Base-by-base conservation (phyloP, 345 rosid genomes). In the Mangifera indica region DNA sequence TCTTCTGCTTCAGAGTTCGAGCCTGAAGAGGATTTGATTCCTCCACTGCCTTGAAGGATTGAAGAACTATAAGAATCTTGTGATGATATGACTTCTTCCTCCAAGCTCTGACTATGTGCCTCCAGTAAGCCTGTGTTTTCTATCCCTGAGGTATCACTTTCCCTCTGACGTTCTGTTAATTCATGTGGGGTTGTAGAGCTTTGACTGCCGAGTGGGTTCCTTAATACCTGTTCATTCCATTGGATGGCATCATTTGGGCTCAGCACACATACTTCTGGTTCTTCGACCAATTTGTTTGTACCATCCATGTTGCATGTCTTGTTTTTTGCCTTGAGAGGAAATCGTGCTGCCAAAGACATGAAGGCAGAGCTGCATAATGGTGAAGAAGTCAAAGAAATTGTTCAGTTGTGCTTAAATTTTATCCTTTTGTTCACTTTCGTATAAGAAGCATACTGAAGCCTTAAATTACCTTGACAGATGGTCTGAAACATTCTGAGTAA, bases 401-500 rank as follows among this genome's bases (percentile, higher is more conserved):
- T 45, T 71, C 24, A 71, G 34, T 59, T 77, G 58, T 66, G 32
- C 52, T 69, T 52, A 24, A 60, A 26, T 25, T 76, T 60, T 67
- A 32, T 62, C 63, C 20, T 60, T 55, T 17, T 70, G 66, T 49
- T 22, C 13, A 46, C 59, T 70, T 59, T 42, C 8, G 37, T 49
- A 45, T 51, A 64, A 45, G 20, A 69, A 59, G 37, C 25, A 55
- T 70, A 49, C 52, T 45, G 21, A 70, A 65, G 77, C 53, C 54
- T 12, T 26, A 49, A 26, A 56, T 59, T 84, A 94, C 98, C 98
- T 94, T 73, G 98, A 94, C 51, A 94, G 97, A 72, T 92, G 97
- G 79, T 94, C 98, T 37, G 98, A 83, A 68, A 94, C 98, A 75
- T 94, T 94, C 66, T 94, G 98, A 44, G 98, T 94, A 29, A 94